phyloP scores from a whole-genome alignment of 352 stramenopile genomes.

The Thraustotheca clavata region DNA sequence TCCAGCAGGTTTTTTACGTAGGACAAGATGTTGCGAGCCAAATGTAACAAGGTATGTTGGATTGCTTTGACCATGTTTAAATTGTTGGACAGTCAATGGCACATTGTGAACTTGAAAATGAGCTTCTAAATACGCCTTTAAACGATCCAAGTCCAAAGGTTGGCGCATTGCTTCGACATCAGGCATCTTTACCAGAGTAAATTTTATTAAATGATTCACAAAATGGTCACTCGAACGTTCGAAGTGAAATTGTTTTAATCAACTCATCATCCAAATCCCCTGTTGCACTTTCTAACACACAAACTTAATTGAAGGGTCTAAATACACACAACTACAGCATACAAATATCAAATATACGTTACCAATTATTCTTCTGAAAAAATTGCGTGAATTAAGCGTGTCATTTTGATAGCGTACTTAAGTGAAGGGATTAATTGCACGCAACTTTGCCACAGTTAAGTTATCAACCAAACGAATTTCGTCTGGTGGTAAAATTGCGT shows the following conservation, averaged over 20 bases:
- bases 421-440: too few species aligned
- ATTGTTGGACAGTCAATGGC: constrained; percentile 43
- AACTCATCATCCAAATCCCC: constrained; percentile 1
- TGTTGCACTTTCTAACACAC: not conserved
- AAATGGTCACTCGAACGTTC: not conserved
- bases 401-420: too few species aligned
- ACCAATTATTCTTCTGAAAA: not conserved
- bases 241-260: not conserved
- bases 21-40: constrained; percentile 52
- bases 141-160: not conserved
- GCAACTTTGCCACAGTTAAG: too few species aligned
- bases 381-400: not conserved
- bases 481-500: not conserved
- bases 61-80: constrained; percentile 82
- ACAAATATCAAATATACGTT: not conserved
- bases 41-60: constrained; percentile 79
- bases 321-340: not conserved
- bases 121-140: not conserved
- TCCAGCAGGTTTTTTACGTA: constrained; percentile 78
- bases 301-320: not conserved
- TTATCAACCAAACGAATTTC: too few species aligned
- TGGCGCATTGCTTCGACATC: constrained; percentile 20
- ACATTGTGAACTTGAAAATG: not conserved
- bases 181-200: not conserved
- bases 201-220: not conserved